Evolutionary conservation across 495 filamentous ascomycete species (phyloP), one percentile per base, ranked within the genome.

Genomic region (Aspergillus homomorphus): DNA sequence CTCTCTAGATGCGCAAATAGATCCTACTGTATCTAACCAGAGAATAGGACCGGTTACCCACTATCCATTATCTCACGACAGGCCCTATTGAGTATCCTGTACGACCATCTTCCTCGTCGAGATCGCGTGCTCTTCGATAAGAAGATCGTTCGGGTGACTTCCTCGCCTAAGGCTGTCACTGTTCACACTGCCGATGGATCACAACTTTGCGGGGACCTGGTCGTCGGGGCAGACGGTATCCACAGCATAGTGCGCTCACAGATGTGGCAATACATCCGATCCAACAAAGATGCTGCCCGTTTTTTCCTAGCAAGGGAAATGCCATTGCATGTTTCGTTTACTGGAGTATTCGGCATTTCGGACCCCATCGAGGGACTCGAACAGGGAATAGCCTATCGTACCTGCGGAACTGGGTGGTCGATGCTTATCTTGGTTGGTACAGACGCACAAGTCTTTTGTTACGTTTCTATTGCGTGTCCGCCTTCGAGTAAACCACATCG

Each of bases 171-270:
- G 23, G 48, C 15, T 0, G 48, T 51, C 48, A 51, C 15, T 1
- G 48, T 51, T 19, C 18, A 51, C 53, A 54, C 20, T 16, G 38
- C 33, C 38, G 41, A 54, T 18, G 53, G 53, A 3, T 28, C 41
- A 1, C 4, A n/a, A 20, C 22, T 44, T 18, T 19, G 6, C 9
- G 53, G 53, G 1, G 53, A 54, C 45, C 12, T 54, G 16, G 43
- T 54, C 7, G 41, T 54, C 3, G 53, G 53, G n/a, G 53, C 53
- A 6, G 53, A 54, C 18, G 53, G 53, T n/a, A 41, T 54, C 1
- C 22, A 45, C 15, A 43, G 33, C 38, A 24, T 38, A 1, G 38
- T 43, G 9, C 53, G 53, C n/a, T 3, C 33, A 7, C 23, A 43
- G 12, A 54, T 54, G 33, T 54, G 53, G 53, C 20, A 45, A 12